A percentile compares a stretch with the other conserved stretches of the same genome.
These are phyloP conservation scores for Brassica cretica DNA, from an alignment of 345 rosid genomes.

Conservation along the genomic window DNA sequence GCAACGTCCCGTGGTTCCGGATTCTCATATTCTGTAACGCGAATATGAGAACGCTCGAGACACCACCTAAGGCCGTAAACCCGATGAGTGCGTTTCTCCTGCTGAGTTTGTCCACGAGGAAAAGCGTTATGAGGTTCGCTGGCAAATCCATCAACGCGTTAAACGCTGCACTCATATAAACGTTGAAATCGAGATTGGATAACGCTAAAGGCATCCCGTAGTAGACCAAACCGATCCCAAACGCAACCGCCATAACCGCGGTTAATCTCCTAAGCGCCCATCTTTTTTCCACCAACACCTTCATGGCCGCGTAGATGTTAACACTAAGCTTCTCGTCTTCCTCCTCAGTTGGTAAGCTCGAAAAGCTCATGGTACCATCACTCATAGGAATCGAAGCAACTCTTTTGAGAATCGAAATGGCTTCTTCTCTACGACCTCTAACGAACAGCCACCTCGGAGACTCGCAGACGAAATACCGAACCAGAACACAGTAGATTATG, in stretches of 20 bases:
- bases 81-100: constrained; percentile 46
- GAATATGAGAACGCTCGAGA: constrained; percentile 47
- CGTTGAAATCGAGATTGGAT: constrained; percentile 51
- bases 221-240: constrained; percentile 66
- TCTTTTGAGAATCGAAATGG: constrained; percentile 47
- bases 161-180: constrained; percentile 59
- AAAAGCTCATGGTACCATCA: constrained; percentile 39
- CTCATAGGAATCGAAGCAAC: constrained; percentile 29
- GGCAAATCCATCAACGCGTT: constrained; percentile 75
- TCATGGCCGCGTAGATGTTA: constrained; percentile 50
- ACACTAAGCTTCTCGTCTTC: constrained; percentile 35
- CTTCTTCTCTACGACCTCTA: constrained; percentile 57
- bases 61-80: constrained; percentile 48
- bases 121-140: constrained; percentile 46
- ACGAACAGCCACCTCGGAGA: constrained; percentile 64
- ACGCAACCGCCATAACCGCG: constrained; percentile 45
- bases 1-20: constrained; percentile 17
- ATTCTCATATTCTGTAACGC: constrained; percentile 37
- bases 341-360: constrained; percentile 35
- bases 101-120: constrained; percentile 47
- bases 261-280: constrained; percentile 58
- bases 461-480: constrained; percentile 45
- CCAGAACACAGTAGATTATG: constrained; percentile 34
- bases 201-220: constrained; percentile 76
- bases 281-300: constrained; percentile 42